A percentile compares a stretch with the other conserved stretches of the same genome.
Conservation (phyloP, 768 basidiomycete species). For the Mrakia hoshinonis region DNA sequence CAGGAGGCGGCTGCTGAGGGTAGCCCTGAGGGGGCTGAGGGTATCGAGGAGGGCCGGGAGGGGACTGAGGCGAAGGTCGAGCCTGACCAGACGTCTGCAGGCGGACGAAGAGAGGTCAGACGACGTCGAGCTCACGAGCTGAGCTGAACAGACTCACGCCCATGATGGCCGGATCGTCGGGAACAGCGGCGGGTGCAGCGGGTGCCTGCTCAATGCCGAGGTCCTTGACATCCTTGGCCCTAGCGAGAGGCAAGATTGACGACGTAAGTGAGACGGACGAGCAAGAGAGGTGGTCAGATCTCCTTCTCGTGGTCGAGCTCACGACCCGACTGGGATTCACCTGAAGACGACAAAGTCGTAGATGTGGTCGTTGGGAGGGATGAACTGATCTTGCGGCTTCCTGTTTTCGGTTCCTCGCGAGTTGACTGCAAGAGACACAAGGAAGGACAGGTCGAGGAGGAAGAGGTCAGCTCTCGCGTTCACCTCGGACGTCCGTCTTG, state of each 20-base stretch:
- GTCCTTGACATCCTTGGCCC: conserved; percentile 39
- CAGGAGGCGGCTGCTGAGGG: conserved; percentile 17
- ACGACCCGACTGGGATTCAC: neutral
- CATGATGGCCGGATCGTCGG: conserved; percentile 35
- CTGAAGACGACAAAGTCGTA: conserved; percentile 88
- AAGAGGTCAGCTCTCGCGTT: conserved; percentile 1
- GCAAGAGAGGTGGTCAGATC: neutral
- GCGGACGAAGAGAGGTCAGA: too few species aligned
- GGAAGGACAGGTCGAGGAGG: neutral
- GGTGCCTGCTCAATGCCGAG: conserved; percentile 35
- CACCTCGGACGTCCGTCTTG: neutral
- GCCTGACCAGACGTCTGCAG: conserved; percentile 10
- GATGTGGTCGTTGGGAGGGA: conserved; percentile 71
- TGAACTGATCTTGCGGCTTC: conserved; percentile 57
- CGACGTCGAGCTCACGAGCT: neutral
- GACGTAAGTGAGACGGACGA: conserved; percentile 13
- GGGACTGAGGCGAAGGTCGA: conserved; percentile 10
- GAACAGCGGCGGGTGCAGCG: conserved; percentile 26
- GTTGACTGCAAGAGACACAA: conserved; percentile 47
- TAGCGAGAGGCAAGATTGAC: conserved; percentile 35
- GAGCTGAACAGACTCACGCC: conserved; percentile 27
- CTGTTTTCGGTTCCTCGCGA: conserved; percentile 83
- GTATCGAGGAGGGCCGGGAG: conserved; percentile 10
- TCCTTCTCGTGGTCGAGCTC: neutral
- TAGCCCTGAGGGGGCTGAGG: conserved; percentile 21